Percentiles rank a stretch among this genome's conserved stretches.
phyloP scores from a whole-genome alignment of 2,329 filamentous ascomycete genomes.

The Cladorrhinum sp. region DNA sequence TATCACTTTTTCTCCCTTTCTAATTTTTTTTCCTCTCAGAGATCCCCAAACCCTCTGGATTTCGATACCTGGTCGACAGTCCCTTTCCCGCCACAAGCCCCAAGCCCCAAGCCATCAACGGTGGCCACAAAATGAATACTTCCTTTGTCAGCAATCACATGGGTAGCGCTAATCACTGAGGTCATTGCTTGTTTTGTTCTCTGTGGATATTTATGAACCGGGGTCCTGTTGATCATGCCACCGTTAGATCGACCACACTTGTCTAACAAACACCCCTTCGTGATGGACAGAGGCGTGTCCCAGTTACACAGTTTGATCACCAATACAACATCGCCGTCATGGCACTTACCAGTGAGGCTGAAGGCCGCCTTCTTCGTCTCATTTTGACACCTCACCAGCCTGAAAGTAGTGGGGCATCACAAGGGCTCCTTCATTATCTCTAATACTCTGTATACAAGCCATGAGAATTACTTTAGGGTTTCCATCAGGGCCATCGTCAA shows the following conservation, averaged over 20 bases:
- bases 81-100: neutral
- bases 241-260: too few relatives aligned
- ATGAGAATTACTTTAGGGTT: neutral
- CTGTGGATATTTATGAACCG: neutral
- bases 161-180: neutral
- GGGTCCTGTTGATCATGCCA: neutral
- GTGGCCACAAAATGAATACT: neutral
- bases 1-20: neutral
- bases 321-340: neutral
- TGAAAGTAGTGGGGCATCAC: neutral
- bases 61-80: neutral
- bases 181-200: neutral
- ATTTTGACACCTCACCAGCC: neutral
- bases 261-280: too few relatives aligned
- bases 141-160: neutral
- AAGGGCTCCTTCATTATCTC: neutral
- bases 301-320: neutral
- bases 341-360: neutral
- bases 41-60: neutral
- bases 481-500: neutral
- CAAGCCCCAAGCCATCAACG: neutral
- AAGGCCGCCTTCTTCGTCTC: neutral
- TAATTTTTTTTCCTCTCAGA: neutral
- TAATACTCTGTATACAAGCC: neutral
- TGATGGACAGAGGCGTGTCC: neutral